These are phyloP conservation scores for Backusella australiensis DNA, from an alignment of 192 early-diverging fungal genomes.

Conservation along the genomic window DNA sequence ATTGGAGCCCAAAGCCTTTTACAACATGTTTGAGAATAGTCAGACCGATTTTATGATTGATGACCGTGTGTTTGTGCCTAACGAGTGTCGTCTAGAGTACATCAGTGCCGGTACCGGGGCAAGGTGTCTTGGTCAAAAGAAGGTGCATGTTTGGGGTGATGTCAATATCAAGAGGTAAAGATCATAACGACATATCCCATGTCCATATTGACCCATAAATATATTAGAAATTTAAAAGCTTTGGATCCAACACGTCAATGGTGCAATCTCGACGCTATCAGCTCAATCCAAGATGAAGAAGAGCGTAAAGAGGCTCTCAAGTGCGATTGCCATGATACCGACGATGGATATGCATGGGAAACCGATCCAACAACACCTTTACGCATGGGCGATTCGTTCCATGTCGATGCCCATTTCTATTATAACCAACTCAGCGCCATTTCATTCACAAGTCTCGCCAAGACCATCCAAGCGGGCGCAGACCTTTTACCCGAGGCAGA, in stretches of 20 bases:
- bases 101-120: conserved; percentile 21
- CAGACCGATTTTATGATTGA: conserved; percentile 23
- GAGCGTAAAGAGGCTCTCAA: neutral
- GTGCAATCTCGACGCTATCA: conserved; percentile 20
- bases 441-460: neutral
- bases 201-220: neutral
- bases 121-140: conserved; percentile 18
- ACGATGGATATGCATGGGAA: conserved; percentile 22
- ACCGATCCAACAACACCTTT: conserved; percentile 20
- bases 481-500: conserved; percentile 13
- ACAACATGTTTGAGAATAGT: conserved; percentile 30
- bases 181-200: neutral
- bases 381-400: conserved; percentile 19
- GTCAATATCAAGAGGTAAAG: conserved; percentile 27
- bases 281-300: neutral
- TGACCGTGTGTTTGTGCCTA: conserved; percentile 25
- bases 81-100: conserved; percentile 25
- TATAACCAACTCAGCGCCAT: neutral
- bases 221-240: conserved; percentile 25
- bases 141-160: conserved; percentile 35
- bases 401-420: conserved; percentile 20
- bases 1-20: conserved; percentile 21
- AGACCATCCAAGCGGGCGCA: neutral
- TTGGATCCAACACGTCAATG: conserved; percentile 20
- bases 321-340: conserved; percentile 27